These are phyloP conservation scores for Lagenidium giganteum DNA, from an alignment of 352 stramenopile genomes.

Conservation along the genomic window DNA sequence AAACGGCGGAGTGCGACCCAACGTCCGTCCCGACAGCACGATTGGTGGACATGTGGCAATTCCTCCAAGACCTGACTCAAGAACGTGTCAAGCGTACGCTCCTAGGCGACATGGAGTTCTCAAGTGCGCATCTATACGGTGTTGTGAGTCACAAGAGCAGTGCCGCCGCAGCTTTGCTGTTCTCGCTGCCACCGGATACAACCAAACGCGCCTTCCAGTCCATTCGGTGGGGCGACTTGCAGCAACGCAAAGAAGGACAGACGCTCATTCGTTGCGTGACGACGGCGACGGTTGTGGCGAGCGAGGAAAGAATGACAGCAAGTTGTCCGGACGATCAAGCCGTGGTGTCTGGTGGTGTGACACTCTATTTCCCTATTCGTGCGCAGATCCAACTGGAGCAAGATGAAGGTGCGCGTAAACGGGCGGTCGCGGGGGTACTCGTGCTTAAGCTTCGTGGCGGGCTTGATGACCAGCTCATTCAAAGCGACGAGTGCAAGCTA, in stretches of 20 bases:
- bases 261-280: slow-evolving; percentile 4
- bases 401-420: background rate
- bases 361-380: slow-evolving; percentile 3
- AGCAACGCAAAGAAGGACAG: slow-evolving; percentile 11
- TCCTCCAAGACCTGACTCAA: slow-evolving; percentile 1
- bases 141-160: background rate
- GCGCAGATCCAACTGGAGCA: background rate
- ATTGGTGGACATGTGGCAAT: slow-evolving; percentile 6
- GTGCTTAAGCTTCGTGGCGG: slow-evolving; percentile 2
- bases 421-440: slow-evolving; percentile 5
- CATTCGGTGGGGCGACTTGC: slow-evolving; percentile 4
- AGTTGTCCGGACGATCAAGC: background rate
- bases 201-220: slow-evolving; percentile 9
- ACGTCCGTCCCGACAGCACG: slow-evolving; percentile 1
- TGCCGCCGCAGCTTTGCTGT: slow-evolving; percentile 4
- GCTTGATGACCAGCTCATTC: background rate
- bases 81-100: background rate
- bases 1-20: background rate
- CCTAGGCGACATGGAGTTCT: background rate
- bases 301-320: too few species aligned
- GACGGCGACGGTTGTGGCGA: slow-evolving; percentile 1
- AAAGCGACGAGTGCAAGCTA: background rate
- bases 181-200: slow-evolving; percentile 8
- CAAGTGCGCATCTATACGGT: slow-evolving; percentile 13
- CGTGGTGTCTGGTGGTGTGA: background rate